These are phyloP conservation scores for Fistulinella prunicolor DNA, from an alignment of 768 basidiomycete genomes.

Conservation along the genomic window DNA sequence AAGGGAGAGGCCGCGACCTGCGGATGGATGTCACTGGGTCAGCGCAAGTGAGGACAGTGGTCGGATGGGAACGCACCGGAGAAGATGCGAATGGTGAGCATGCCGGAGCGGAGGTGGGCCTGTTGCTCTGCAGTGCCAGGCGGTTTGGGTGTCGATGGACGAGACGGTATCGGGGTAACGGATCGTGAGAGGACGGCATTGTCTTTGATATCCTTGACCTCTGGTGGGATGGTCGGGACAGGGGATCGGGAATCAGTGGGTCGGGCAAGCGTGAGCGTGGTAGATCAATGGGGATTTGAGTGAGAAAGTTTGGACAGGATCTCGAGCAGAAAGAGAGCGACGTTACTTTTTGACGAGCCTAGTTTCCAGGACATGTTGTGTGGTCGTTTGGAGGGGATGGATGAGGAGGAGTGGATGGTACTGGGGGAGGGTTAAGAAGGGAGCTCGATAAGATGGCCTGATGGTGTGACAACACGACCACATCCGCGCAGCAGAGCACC, in stretches of 20 bases:
- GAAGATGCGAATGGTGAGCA: constrained; percentile 95
- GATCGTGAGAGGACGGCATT: constrained; percentile 73
- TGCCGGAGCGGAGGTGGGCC: constrained; percentile 73
- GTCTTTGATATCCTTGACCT: constrained; percentile 68
- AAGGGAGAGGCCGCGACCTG: constrained; percentile 78
- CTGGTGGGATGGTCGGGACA: constrained; percentile 32
- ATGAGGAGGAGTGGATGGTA: neutral
- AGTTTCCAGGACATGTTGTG: constrained; percentile 58
- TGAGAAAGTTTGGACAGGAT: neutral
- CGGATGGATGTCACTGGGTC: neutral
- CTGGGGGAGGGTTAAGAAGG: neutral
- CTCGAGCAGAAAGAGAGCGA: neutral
- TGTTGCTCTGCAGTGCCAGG: constrained; percentile 44
- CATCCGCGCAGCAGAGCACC: neutral
- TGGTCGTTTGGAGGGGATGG: neutral
- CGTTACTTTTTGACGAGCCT: constrained; percentile 36
- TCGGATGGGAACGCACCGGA: constrained; percentile 55
- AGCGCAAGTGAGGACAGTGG: constrained; percentile 7
- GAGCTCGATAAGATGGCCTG: constrained; percentile 7
- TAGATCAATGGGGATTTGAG: neutral
- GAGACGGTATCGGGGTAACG: constrained; percentile 76
- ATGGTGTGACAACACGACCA: constrained; percentile 4
- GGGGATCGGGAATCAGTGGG: constrained; percentile 2
- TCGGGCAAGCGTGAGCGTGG: constrained; percentile 3
- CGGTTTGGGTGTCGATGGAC: constrained; percentile 74